A percentile compares a stretch with the other conserved stretches of the same genome.
Evolutionary conservation across 1,284 basidiomycete species (phyloP).

Genomic region (Ustilago curta): DNA sequence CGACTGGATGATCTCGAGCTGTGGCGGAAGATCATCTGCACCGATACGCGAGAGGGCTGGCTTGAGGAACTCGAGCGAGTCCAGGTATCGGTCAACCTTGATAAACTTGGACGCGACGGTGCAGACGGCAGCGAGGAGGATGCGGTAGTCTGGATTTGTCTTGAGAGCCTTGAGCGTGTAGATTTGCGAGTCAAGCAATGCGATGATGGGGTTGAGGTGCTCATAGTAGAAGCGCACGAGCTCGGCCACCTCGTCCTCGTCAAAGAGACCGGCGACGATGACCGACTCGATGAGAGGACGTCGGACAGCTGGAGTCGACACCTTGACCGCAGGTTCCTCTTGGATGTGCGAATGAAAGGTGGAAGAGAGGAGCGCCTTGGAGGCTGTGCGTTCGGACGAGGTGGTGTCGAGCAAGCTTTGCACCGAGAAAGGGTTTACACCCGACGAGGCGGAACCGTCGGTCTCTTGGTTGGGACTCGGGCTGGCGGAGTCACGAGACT

Average conservation of each 20-base stretch:
- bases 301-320: slow-evolving; percentile 30
- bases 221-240: slow-evolving; percentile 50
- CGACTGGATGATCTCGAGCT: slow-evolving; percentile 81
- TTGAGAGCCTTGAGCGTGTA: slow-evolving; percentile 76
- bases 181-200: slow-evolving; percentile 68
- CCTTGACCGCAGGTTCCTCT: slow-evolving; percentile 45
- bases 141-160: slow-evolving; percentile 75
- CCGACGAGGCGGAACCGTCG: slow-evolving; percentile 26
- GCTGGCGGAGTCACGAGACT: slow-evolving; percentile 31
- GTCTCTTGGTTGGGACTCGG: slow-evolving; percentile 32
- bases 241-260: slow-evolving; percentile 44
- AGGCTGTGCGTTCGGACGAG: slow-evolving; percentile 38
- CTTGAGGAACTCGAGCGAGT: slow-evolving; percentile 73
- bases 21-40: slow-evolving; percentile 77
- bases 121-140: slow-evolving; percentile 83
- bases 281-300: slow-evolving; percentile 52
- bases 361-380: slow-evolving; percentile 49
- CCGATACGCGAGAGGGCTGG: slow-evolving; percentile 77
- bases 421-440: slow-evolving; percentile 48
- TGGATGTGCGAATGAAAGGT: slow-evolving; percentile 48
- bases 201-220: slow-evolving; percentile 58
- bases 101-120: slow-evolving; percentile 88
- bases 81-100: slow-evolving; percentile 73
- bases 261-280: slow-evolving; percentile 43
- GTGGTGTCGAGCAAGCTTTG: slow-evolving; percentile 52